These are phyloP conservation scores for Conticribra guillardii DNA, from an alignment of 108 stramenopile species.

Conservation along the genomic window DNA sequence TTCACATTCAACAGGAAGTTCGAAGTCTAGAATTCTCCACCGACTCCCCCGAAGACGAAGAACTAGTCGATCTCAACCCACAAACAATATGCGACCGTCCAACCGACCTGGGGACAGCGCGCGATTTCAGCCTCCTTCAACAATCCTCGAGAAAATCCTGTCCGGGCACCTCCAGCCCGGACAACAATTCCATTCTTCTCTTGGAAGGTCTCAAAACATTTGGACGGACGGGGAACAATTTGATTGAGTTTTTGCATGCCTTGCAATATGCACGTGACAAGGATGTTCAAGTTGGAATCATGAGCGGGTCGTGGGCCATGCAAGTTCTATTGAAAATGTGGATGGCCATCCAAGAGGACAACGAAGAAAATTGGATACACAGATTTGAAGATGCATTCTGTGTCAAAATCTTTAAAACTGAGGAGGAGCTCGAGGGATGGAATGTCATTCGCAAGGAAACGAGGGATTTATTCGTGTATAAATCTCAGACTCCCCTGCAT, in stretches of 20 bases:
- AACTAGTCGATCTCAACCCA: background rate
- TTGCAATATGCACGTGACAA: slow-evolving; percentile 22
- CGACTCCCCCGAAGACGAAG: background rate
- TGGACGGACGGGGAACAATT: slow-evolving; percentile 33
- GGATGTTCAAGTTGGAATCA: slow-evolving; percentile 17
- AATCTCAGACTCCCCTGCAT: slow-evolving; percentile 9
- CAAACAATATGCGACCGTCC: too few species aligned
- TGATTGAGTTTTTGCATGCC: slow-evolving; percentile 26
- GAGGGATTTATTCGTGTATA: slow-evolving; percentile 24
- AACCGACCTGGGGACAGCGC: too few species aligned
- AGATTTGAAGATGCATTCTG: slow-evolving; percentile 25
- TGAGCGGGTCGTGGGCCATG: slow-evolving; percentile 20
- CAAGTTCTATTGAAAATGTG: slow-evolving; percentile 21
- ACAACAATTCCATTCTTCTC: background rate
- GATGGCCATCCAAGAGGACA: slow-evolving; percentile 10
- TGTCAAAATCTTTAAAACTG: slow-evolving; percentile 18
- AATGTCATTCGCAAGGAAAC: slow-evolving; percentile 6
- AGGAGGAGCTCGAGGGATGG: slow-evolving; percentile 15
- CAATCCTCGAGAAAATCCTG: background rate
- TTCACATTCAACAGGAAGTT: too few species aligned
- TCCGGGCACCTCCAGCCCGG: too few species aligned
- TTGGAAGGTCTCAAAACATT: slow-evolving; percentile 5
- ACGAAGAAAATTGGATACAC: slow-evolving; percentile 7
- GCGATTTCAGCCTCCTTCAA: too few species aligned
- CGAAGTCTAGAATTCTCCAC: too few species aligned